Evolutionary conservation across 1,284 basidiomycete species (phyloP).

Genomic region (Singerocomus inundabilis): DNA sequence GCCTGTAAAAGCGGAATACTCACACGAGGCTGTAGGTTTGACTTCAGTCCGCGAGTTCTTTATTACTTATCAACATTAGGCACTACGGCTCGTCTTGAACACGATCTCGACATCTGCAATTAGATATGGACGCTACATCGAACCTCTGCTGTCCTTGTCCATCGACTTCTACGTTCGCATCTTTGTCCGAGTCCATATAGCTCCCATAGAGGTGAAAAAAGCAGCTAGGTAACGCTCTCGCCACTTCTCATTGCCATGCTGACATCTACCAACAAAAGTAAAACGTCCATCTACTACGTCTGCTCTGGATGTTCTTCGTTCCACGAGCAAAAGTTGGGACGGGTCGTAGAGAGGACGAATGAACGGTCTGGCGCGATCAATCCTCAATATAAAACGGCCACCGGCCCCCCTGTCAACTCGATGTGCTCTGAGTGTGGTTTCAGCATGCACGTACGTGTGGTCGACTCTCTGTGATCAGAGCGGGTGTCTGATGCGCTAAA

Average conservation of each 20-base stretch:
- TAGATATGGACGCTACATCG: constrained; percentile 89
- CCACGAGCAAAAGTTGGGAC: constrained; percentile 79
- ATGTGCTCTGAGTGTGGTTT: constrained; percentile 83
- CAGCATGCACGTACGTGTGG: constrained; percentile 60
- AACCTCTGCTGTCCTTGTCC: constrained; percentile 88
- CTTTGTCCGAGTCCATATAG: constrained; percentile 79
- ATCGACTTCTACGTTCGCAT: constrained; percentile 98
- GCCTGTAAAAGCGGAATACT: constrained; percentile 88
- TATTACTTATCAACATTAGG: constrained; percentile 43
- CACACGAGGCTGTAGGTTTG: constrained; percentile 80
- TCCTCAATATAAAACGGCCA: constrained; percentile 67
- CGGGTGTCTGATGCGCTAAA: constrained; percentile 25
- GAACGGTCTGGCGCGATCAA: constrained; percentile 56
- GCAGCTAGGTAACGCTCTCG: constrained; percentile 59
- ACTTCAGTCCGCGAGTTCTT: not conserved
- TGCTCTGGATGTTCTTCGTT: constrained; percentile 81
- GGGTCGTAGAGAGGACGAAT: constrained; percentile 55
- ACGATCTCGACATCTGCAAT: constrained; percentile 84
- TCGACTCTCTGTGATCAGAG: not conserved
- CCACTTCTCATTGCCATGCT: constrained; percentile 1
- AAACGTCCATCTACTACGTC: constrained; percentile 80
- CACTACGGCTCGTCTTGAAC: constrained; percentile 87
- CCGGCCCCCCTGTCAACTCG: constrained; percentile 67
- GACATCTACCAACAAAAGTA: constrained; percentile 44
- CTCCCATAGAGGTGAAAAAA: constrained; percentile 87